Base-by-base conservation (phyloP, 2,329 filamentous ascomycete species). In the Rhytidhysteron rufulum region DNA sequence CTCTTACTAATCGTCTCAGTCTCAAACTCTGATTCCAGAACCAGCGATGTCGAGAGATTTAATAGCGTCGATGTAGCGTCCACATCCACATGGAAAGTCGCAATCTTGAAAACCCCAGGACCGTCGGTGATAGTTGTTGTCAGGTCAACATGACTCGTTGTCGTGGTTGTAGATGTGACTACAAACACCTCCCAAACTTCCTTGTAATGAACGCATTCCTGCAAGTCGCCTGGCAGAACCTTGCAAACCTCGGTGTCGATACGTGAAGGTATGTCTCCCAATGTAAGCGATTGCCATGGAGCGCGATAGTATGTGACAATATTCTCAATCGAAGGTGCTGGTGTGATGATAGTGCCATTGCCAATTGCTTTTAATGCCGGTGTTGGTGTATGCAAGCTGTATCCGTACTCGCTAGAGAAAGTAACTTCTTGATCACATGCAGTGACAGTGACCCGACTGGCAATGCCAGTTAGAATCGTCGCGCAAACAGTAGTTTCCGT, bases 391-490 rank as follows among this genome's bases (percentile, higher is more conserved):
- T 62, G 60, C n/a, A 72, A 45, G 2, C 58, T 58, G 48, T 63
- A 69, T n/a, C 67, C 68, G 35, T 63, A 67, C 33, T 70, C 61
- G 36, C 61, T 71, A 2, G 68, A 72, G 47, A 72, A 72, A 4
- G 69, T 72, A 34, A 73, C 57, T 16, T 71, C 60, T 40, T 73
- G 68, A 18, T 56, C 55, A 45, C 70, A 72, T 5, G 63, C 54
- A 11, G 67, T 62, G 37, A 73, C 58, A 1, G 64, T 65, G 41
- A 70, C 58, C 32, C 62, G 63, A 5, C 62, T 60, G 1, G 60
- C 66, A 3, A 73, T 53, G 1, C 63, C 67, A 2, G 58, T 69
- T 21, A 73, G 55, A 0, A 62, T 67, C 0, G 69, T 73, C 2
- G 66, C 64, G 55, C 69, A 73, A 16, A 72, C 57, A 41, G 64